phyloP scores from a whole-genome alignment of 2,329 filamentous ascomycete genomes.

The Phialophora verrucosa region DNA sequence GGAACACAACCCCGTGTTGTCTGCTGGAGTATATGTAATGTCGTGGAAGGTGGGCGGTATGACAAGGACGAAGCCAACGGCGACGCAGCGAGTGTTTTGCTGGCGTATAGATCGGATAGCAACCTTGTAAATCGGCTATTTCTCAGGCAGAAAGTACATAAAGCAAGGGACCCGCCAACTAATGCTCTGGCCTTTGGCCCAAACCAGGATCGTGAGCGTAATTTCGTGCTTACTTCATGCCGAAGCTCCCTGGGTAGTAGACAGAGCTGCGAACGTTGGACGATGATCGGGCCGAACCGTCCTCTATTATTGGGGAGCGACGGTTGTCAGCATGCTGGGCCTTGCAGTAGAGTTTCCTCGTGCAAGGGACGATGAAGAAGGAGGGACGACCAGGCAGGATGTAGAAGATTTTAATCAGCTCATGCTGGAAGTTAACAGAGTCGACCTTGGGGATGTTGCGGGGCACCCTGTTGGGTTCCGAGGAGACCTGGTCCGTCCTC shows the following conservation, averaged over 20 bases:
- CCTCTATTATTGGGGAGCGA: not conserved
- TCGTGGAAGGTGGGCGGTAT: not conserved
- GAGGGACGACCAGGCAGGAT: not conserved
- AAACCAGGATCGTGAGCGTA: not conserved
- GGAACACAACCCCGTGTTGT: not conserved
- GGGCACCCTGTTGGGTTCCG: conserved; percentile 4
- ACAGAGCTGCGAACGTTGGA: conserved; percentile 2
- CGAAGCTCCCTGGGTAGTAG: not conserved
- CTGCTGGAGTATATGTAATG: not conserved
- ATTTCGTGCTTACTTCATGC: conserved; percentile 14
- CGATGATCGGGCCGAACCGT: conserved; percentile 19
- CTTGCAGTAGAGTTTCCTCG: conserved; percentile 5
- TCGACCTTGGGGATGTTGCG: conserved; percentile 12
- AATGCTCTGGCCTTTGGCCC: not conserved
- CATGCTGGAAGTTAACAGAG: not conserved
- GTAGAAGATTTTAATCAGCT: conserved; percentile 10
- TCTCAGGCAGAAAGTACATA: conserved; percentile 5
- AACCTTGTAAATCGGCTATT: not conserved
- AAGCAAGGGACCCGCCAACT: not conserved
- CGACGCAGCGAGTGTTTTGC: not conserved
- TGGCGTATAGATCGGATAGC: not conserved
- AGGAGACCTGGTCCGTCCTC: not conserved
- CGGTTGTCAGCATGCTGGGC: conserved; percentile 1
- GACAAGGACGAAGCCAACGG: not conserved
- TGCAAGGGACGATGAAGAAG: conserved; percentile 3